phyloP scores from a whole-genome alignment of 176 grass and related monocot species.

The Puya raimondii region DNA sequence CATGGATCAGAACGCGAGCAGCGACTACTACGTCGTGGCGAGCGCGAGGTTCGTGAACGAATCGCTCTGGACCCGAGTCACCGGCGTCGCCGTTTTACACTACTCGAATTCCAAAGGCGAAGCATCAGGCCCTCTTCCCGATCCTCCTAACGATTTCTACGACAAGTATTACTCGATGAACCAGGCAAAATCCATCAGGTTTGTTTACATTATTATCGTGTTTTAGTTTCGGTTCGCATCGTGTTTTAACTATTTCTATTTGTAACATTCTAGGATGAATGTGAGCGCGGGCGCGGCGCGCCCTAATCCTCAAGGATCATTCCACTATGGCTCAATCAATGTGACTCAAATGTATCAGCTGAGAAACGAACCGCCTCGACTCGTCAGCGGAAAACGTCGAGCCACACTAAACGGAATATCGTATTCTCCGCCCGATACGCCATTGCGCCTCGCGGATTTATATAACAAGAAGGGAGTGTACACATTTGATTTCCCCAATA shows the following conservation, averaged over 20 bases:
- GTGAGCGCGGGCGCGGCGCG: slow-evolving; percentile 77
- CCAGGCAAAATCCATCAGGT: slow-evolving; percentile 90
- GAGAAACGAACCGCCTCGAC: slow-evolving; percentile 54
- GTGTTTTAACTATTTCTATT: not conserved
- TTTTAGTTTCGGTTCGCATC: not conserved
- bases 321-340: slow-evolving; percentile 79
- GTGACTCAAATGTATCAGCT: slow-evolving; percentile 80
- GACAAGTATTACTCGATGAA: slow-evolving; percentile 96
- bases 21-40: slow-evolving; percentile 85
- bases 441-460: slow-evolving; percentile 73
- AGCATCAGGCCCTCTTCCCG: slow-evolving; percentile 78
- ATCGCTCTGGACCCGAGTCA: slow-evolving; percentile 70
- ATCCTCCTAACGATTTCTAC: slow-evolving; percentile 76
- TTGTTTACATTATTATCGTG: slow-evolving; percentile 8
- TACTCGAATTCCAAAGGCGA: slow-evolving; percentile 93
- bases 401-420: slow-evolving; percentile 75
- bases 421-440: slow-evolving; percentile 58
- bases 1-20: slow-evolving; percentile 95
- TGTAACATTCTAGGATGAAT: slow-evolving; percentile 49
- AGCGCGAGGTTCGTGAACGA: slow-evolving; percentile 84
- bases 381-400: slow-evolving; percentile 55
- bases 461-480: slow-evolving; percentile 56
- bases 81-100: slow-evolving; percentile 73
- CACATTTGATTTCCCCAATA: slow-evolving; percentile 69
- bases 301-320: slow-evolving; percentile 94